phyloP scores from a whole-genome alignment of 2,329 filamentous ascomycete genomes.

The Talaromyces amestolkiae region DNA sequence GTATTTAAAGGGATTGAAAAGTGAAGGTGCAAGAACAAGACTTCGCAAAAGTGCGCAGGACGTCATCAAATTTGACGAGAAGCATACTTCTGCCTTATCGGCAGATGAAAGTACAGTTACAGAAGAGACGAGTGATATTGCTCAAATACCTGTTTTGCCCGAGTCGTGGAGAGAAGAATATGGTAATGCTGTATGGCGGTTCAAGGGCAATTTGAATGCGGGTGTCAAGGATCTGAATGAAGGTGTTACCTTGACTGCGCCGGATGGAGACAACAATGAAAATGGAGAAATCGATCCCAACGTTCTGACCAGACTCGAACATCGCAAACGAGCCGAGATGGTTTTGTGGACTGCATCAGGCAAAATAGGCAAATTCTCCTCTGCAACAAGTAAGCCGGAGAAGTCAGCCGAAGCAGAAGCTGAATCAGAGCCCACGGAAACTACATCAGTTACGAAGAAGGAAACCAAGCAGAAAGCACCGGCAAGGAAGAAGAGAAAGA shows the following conservation, averaged over 20 bases:
- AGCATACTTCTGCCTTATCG: conserved; percentile 30
- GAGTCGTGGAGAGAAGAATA: conserved; percentile 27
- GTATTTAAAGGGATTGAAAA: conserved; percentile 78
- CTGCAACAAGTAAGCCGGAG: conserved; percentile 28
- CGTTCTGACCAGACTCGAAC: conserved; percentile 31
- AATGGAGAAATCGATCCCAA: conserved; percentile 26
- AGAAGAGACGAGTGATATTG: conserved; percentile 21
- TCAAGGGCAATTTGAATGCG: conserved; percentile 34
- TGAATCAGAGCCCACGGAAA: background rate
- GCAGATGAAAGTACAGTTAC: conserved; percentile 15
- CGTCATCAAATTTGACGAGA: conserved; percentile 48
- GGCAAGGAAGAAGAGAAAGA: conserved; percentile 42
- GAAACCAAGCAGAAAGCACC: conserved; percentile 18
- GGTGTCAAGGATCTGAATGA: conserved; percentile 28
- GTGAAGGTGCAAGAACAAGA: conserved; percentile 64
- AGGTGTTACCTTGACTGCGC: conserved; percentile 17
- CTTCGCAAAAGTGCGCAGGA: conserved; percentile 65
- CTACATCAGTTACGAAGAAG: conserved; percentile 12
- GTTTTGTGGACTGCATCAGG: conserved; percentile 30
- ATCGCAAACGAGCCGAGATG: conserved; percentile 40
- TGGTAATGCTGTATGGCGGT: conserved; percentile 54
- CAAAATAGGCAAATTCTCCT: conserved; percentile 16
- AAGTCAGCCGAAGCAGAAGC: conserved; percentile 1
- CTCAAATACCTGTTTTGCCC: conserved; percentile 13
- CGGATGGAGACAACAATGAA: conserved; percentile 13